Percentiles rank a stretch among this genome's conserved stretches.
Evolutionary conservation across 805 yeast genomes (phyloP).

Genomic region (Ogataea dorogensis): DNA sequence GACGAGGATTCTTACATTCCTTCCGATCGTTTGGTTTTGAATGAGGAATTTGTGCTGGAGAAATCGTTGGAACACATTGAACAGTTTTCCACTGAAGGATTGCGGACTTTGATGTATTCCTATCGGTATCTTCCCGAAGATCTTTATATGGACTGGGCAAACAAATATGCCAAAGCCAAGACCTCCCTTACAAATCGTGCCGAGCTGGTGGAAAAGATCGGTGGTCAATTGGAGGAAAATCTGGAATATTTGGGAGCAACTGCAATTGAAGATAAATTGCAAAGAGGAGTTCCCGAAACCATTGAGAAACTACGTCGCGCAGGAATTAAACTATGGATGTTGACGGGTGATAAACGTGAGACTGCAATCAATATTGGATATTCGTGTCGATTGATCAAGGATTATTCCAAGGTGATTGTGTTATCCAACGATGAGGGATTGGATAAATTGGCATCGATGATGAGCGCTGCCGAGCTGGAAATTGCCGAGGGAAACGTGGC

Average conservation of each 20-base stretch:
- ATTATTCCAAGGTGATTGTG: slow-evolving; percentile 85
- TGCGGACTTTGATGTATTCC: slow-evolving; percentile 84
- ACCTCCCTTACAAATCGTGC: slow-evolving; percentile 70
- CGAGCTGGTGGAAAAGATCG: slow-evolving; percentile 64
- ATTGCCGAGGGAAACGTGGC: slow-evolving; percentile 75
- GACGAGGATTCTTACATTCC: slow-evolving; percentile 41
- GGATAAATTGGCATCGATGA: slow-evolving; percentile 62
- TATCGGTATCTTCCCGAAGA: slow-evolving; percentile 63
- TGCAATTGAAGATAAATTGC: slow-evolving; percentile 95
- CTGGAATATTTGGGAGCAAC: slow-evolving; percentile 84
- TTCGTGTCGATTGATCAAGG: slow-evolving; percentile 89
- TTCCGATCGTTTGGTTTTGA: slow-evolving; percentile 56
- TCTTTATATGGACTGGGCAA: slow-evolving; percentile 67
- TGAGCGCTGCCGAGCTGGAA: slow-evolving; percentile 75
- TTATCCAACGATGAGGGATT: slow-evolving; percentile 38
- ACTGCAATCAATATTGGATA: slow-evolving; percentile 97
- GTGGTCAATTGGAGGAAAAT: slow-evolving; percentile 67
- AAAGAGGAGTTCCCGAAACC: slow-evolving; percentile 94
- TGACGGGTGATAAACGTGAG: slow-evolving; percentile 97
- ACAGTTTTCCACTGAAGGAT: slow-evolving; percentile 91
- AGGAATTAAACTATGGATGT: slow-evolving; percentile 95
- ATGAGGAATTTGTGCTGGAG: slow-evolving; percentile 77
- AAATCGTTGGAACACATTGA: slow-evolving; percentile 88
- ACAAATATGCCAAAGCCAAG: slow-evolving; percentile 69
- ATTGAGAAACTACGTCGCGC: slow-evolving; percentile 91